phyloP scores from a whole-genome alignment of 2,329 filamentous ascomycete species.

The Onygena corvina region DNA sequence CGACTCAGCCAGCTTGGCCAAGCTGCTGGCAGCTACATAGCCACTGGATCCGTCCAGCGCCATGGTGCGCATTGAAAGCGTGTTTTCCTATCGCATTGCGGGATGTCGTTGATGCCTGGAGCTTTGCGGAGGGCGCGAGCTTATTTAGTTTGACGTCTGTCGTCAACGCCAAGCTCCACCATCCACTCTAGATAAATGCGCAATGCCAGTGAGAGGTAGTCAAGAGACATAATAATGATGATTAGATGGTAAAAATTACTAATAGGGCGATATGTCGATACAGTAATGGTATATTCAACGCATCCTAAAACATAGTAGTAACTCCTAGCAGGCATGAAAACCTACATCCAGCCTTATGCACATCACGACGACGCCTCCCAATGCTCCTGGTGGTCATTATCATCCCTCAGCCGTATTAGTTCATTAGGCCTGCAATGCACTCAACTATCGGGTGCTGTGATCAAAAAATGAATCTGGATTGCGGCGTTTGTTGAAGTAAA shows the following conservation, averaged over 20 bases:
- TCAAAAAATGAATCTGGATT: neutral
- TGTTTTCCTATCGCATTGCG: conserved; percentile 13
- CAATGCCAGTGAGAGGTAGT: too few relatives aligned
- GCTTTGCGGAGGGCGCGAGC: neutral
- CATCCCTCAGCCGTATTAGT: neutral
- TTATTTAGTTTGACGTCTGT: too few relatives aligned
- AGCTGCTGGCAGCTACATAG: conserved; percentile 56
- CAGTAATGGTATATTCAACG: neutral
- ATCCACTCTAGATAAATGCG: too few relatives aligned
- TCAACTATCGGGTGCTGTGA: neutral
- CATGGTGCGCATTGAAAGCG: conserved; percentile 42
- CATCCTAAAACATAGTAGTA: neutral
- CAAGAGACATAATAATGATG: too few relatives aligned
- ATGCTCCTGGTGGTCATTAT: neutral
- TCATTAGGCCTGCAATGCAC: neutral
- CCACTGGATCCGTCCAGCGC: conserved; percentile 59
- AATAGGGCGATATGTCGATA: too few relatives aligned
- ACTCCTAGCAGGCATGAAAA: neutral
- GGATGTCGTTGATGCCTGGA: neutral
- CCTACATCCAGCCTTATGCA: neutral
- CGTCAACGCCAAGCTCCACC: neutral
- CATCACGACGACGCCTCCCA: neutral
- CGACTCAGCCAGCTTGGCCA: conserved; percentile 48
- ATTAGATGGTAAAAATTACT: too few relatives aligned
- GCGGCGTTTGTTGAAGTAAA: neutral